phyloP scores from a whole-genome alignment of 345 rosid genomes.

The Hirschfeldia incana region DNA sequence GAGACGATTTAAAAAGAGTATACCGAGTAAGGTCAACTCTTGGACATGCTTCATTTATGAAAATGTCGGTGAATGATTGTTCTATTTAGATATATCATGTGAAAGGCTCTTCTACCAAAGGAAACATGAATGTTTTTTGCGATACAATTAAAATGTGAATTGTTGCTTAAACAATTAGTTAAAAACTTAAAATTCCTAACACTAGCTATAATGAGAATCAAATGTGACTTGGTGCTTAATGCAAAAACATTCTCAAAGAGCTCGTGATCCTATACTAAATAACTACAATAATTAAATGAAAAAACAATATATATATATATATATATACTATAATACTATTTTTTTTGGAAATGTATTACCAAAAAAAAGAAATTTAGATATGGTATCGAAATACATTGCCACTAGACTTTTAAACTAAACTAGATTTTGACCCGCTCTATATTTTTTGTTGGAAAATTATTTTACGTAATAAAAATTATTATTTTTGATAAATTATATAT shows the following conservation, averaged over 20 bases:
- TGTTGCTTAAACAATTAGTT: neutral
- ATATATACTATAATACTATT: too few relatives aligned
- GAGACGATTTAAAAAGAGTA: neutral
- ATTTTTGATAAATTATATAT: too few relatives aligned
- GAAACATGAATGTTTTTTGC: neutral
- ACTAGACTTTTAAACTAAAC: neutral
- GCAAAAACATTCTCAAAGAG: neutral
- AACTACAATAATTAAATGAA: too few relatives aligned
- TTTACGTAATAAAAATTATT: too few relatives aligned
- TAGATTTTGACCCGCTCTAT: too few relatives aligned
- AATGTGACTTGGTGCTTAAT: neutral
- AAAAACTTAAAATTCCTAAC: neutral
- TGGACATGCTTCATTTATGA: conserved; percentile 22
- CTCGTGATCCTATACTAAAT: neutral
- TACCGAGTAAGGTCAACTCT: neutral
- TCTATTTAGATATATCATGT: conserved; percentile 10
- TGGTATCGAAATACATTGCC: neutral
- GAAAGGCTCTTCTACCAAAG: conserved; percentile 1
- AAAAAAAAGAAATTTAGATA: neutral
- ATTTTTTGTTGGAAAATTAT: too few relatives aligned
- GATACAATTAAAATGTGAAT: neutral
- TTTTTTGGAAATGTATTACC: too few relatives aligned
- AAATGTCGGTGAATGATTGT: conserved; percentile 12
- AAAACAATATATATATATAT: too few relatives aligned
- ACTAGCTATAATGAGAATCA: neutral